Conservation (phyloP, 208 protist species). For the Leishmania amazonensis region DNA sequence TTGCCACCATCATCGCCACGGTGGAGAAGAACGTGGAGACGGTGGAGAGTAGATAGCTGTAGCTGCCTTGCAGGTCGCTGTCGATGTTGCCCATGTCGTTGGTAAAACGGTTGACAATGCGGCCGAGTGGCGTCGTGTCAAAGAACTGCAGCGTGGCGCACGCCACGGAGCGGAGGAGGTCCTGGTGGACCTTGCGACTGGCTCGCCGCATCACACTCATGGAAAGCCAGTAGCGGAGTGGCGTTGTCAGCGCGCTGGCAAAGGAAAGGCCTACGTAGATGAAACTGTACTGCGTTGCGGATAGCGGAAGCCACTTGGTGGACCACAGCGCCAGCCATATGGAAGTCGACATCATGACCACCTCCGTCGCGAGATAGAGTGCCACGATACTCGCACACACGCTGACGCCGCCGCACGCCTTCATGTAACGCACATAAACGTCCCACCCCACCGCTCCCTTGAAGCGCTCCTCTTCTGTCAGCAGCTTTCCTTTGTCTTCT, state of each 20-base stretch:
- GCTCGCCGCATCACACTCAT: conserved; percentile 36
- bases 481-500: conserved; percentile 2
- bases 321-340: conserved; percentile 69
- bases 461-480: conserved; percentile 16
- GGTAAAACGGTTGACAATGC: conserved; percentile 79
- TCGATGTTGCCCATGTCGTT: conserved; percentile 77
- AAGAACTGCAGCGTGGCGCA: conserved; percentile 57
- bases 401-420: conserved; percentile 8
- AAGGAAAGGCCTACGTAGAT: conserved; percentile 9
- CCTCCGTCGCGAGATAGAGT: conserved; percentile 42
- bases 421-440: conserved; percentile 53
- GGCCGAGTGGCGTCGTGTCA: conserved; percentile 47
- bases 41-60: conserved; percentile 28
- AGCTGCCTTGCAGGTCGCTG: conserved; percentile 48
- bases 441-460: conserved; percentile 38
- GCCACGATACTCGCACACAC: conserved; percentile 31
- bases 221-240: conserved; percentile 11
- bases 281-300: conserved; percentile 13
- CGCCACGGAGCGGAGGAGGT: conserved; percentile 45
- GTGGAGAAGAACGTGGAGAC: conserved; percentile 28
- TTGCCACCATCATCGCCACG: conserved; percentile 15
- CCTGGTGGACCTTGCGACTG: conserved; percentile 40
- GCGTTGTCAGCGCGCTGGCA: not conserved
- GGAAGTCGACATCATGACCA: conserved; percentile 13
- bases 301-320: conserved; percentile 22